Evolutionary conservation across 169 alveolate species (phyloP), one percentile per base, ranked within the genome.

Genomic region (Besnoitia besnoiti): DNA sequence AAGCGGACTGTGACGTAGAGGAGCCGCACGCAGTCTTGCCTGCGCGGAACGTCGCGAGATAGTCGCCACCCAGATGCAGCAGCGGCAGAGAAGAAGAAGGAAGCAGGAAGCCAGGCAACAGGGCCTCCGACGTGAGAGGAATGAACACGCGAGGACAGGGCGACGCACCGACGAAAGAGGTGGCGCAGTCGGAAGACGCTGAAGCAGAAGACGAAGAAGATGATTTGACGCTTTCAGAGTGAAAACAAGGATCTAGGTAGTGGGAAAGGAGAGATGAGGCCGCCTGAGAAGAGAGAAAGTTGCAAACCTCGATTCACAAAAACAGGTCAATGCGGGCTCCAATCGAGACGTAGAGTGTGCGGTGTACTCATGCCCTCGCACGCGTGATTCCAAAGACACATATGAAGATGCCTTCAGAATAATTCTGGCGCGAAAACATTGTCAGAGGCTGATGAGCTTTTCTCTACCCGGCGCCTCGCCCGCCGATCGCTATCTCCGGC

Each of bases 41-140:
- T 5, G 39, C 47, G 7, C 40, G 40, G 49, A 44, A 49, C 35
- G 75, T 49, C 12, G 90, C 73, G 75, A 82, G 75, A 24, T 47
- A 82, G n/a, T 46, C 62, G 0, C 49, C 42, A 33, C 90, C 90
- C 46, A 82, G 16, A 30, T 82, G 90, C 30, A 82, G 75, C 12
- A 82, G 42, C 62, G 90, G 90, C 2, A 75, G 76, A n/a, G 59
- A 2, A 16, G 76, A 37, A 16, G 90, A 44, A 44, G 90, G 90
- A 37, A 82, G 90, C 39, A 82, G 75, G n/a, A 0, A 30, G 44
- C 76, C 90, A 0, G 76, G 90, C 33, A 82, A 21, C 0, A 82
- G 42, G 21, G 90, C 90, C 75, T 82, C 51, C 2, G 90, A 40
- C 16, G 90, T 82, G 24, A 82, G n/a, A 46, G 90, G 90, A 7